phyloP scores from a whole-genome alignment of 164 flowering plant genomes.

The Vitis rupestris region DNA sequence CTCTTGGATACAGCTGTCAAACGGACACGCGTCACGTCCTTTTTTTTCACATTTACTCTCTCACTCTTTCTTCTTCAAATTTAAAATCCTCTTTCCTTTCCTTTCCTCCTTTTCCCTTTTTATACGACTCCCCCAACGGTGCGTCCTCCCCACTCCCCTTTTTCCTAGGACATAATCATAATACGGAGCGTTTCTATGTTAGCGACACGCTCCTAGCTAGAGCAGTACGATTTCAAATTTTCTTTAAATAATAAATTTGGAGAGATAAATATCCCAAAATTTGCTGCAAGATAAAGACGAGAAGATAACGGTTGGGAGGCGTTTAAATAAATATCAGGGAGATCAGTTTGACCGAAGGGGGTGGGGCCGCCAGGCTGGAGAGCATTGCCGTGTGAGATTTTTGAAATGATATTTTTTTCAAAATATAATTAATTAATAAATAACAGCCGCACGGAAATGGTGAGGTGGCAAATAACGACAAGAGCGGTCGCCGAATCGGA shows the following conservation, averaged over 20 bases:
- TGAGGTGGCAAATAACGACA: slow-evolving; percentile 75
- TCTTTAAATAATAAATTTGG: too few relatives aligned
- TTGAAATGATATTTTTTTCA: slow-evolving; percentile 7
- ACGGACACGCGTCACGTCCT: slow-evolving; percentile 55
- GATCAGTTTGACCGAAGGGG: slow-evolving; percentile 22
- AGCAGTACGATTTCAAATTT: too few relatives aligned
- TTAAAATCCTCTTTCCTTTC: background rate
- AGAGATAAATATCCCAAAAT: background rate
- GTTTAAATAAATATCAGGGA: background rate
- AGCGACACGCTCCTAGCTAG: too few relatives aligned
- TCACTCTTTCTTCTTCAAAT: background rate
- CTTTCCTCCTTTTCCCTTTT: background rate
- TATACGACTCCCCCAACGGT: background rate
- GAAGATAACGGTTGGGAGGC: slow-evolving; percentile 27
- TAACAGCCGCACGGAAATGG: slow-evolving; percentile 35
- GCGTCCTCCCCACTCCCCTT: slow-evolving; percentile 4
- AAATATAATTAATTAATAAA: slow-evolving; percentile 2
- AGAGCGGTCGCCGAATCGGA: slow-evolving; percentile 67
- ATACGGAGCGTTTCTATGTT: too few relatives aligned
- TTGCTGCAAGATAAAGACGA: background rate
- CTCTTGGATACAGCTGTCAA: slow-evolving; percentile 56
- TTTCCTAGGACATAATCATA: too few relatives aligned
- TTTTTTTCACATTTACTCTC: slow-evolving; percentile 29
- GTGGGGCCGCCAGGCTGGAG: slow-evolving; percentile 33
- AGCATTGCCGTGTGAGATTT: slow-evolving; percentile 23